Evolutionary conservation across 441 rosid genomes (phyloP), one percentile per base, ranked within the genome.

Genomic region (Raphanus hybrid): DNA sequence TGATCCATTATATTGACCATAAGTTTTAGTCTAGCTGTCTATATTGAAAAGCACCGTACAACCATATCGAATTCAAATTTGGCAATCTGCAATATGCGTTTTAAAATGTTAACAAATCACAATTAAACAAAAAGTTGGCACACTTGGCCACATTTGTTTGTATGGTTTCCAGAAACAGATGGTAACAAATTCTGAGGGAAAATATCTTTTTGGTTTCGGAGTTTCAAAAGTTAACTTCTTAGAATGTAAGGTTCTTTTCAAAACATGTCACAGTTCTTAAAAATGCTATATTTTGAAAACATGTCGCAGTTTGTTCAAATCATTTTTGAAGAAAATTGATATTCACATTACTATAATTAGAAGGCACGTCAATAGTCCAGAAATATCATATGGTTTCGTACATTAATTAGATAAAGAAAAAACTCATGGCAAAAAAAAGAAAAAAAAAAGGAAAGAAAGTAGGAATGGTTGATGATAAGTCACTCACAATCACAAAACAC

Each of bases 401-500:
- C n/a, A n/a, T n/a, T n/a, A n/a, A n/a, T n/a, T n/a, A n/a, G n/a
- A n/a, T n/a, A n/a, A n/a, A n/a, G n/a, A n/a, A n/a, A n/a, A n/a
- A n/a, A n/a, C n/a, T n/a, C n/a, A n/a, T n/a, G n/a, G n/a, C n/a
- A n/a, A 12, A 45, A 45, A 45, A 12, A 1, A 1, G n/a, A 48
- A n/a, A 52, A 15, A 54, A 6, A 54, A 1, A 11, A 11, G 16
- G 26, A 54, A 15, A 54, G 59, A 54, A 54, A 16, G 59, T 54
- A 58, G 15, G 70, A 78, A 73, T 68, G 71, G 82, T 78, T 74
- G 82, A 74, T 78, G 63, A 69, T 78, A 74, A n/a, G n/a, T n/a
- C 75, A 78, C 70, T 68, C 75, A n/a, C 66, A 61, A 67, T 78
- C 70, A 78, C 77, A 73, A 73, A 78, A 54, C 67, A 43, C 72